Evolutionary conservation across 768 basidiomycete species (phyloP).

Genomic region (Podaxis sp.): DNA sequence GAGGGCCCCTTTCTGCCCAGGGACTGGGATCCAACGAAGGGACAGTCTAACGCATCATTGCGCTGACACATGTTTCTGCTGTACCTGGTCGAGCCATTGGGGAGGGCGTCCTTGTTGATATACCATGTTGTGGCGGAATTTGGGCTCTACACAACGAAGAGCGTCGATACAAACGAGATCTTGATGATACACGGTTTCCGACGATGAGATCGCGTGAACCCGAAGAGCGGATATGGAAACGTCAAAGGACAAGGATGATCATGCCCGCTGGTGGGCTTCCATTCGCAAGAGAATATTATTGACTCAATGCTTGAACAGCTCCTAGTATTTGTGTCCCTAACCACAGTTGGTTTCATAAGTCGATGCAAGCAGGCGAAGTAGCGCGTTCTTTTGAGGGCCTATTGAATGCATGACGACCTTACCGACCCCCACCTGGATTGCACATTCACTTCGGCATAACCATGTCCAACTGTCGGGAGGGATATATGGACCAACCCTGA

Average conservation of each 20-base stretch:
- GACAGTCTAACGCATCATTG: background rate
- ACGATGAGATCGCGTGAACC: slow-evolving; percentile 2
- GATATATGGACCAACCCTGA: no score
- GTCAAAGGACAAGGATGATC: slow-evolving; percentile 1
- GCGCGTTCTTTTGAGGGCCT: background rate
- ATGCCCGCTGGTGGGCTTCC: background rate
- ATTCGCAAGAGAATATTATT: background rate
- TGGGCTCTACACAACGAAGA: background rate
- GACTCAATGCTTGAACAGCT: background rate
- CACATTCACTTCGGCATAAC: no score
- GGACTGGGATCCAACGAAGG: background rate
- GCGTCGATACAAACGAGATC: background rate
- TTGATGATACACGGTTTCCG: background rate
- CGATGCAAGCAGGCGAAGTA: background rate
- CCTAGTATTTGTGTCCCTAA: background rate
- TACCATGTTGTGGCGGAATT: background rate
- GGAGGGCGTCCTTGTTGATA: background rate
- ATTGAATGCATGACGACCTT: background rate
- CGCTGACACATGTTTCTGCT: slow-evolving; percentile 2
- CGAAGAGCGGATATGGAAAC: slow-evolving; percentile 5
- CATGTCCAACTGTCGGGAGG: no score
- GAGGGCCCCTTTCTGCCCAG: background rate
- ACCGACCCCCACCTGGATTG: background rate
- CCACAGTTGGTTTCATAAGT: background rate
- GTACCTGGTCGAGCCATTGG: slow-evolving; percentile 5